phyloP scores from a whole-genome alignment of 1,284 basidiomycete species.

The Moniliella sp. region DNA sequence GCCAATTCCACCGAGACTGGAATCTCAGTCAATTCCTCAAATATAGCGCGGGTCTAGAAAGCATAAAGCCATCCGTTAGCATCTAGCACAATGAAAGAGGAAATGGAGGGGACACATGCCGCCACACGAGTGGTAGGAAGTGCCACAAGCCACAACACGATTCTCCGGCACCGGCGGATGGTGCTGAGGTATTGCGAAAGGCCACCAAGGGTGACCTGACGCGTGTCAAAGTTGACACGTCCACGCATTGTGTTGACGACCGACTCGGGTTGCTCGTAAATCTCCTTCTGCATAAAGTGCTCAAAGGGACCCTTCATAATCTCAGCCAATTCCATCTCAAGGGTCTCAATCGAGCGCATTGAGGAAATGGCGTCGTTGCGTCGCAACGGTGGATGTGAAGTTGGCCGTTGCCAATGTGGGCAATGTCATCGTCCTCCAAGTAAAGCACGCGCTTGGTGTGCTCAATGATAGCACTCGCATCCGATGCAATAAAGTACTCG shows the following conservation, averaged over 20 bases:
- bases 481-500: constrained; percentile 97
- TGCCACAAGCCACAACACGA: constrained; percentile 96
- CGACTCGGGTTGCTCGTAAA: constrained; percentile 97
- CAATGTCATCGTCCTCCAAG: constrained; percentile 96
- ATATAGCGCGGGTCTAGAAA: constrained; percentile 57
- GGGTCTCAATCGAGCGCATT: constrained; percentile 91
- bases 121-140: constrained; percentile 96
- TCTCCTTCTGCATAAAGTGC: constrained; percentile 99
- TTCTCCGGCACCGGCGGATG: constrained; percentile 77
- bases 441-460: constrained; percentile 98
- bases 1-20: constrained; percentile 89
- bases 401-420: constrained; percentile 90
- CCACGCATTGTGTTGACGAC: constrained; percentile 99
- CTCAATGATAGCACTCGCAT: constrained; percentile 85
- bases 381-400: constrained; percentile 95
- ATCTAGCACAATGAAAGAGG: constrained; percentile 1
- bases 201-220: constrained; percentile 77
- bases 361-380: constrained; percentile 54
- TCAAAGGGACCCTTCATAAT: constrained; percentile 99
- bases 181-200: constrained; percentile 82
- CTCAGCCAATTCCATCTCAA: constrained; percentile 93
- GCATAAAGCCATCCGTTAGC: background rate
- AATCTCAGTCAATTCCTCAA: constrained; percentile 96
- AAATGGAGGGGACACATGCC: constrained; percentile 16
- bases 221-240: constrained; percentile 90